Base-by-base conservation (phyloP, 2,329 filamentous ascomycete genomes). In the Cordyceps javanica region DNA sequence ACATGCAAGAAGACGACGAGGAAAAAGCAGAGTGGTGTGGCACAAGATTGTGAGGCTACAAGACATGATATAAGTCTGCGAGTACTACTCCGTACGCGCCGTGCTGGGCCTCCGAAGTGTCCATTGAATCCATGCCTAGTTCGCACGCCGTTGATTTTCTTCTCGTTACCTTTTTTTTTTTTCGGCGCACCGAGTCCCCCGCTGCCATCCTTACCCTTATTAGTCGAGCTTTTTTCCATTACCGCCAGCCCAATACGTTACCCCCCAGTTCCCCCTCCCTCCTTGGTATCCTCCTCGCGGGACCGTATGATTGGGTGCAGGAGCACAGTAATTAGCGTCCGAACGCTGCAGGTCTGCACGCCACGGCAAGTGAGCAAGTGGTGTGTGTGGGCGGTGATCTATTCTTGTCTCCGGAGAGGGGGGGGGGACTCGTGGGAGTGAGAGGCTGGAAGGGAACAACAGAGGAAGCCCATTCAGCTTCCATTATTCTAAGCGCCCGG, bases 61-160 rank as follows among this genome's bases (percentile, higher is more conserved):
- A 23, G 42, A 23, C 32, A 55, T 45, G 53, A 48, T 55, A 55
- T 55, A 55, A 48, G 34, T 28, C 25, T 45, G n/a, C n/a, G n/a
- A n/a, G n/a, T n/a, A n/a, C n/a, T n/a, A n/a, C n/a, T n/a, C n/a
- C n/a, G 42, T 55, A 55, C 41, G 53, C 53, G 53, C 42, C 53
- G 32, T 46, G 23, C 41, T 34, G 16, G 53, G 32, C 21, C 32
- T 11, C 16, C 19, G 10, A 19, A 11, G 6, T 26, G 39, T 54
- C 26, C n/a, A 3, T 16, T 10, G 14, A 39, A 11, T 11, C 32
- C 32, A 26, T 45, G 21, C 25, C 53, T 34, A 55, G 42, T 23
- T 34, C 13, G 26, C 32, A 42, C 38, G 39, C 50, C 39, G 16
- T 30, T 41, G 11, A 21, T 41, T 5, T n/a, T 2, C 13, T 16